Evolutionary conservation across 192 early-diverging fungal species (phyloP).

Genomic region (Coemansia biformis): DNA sequence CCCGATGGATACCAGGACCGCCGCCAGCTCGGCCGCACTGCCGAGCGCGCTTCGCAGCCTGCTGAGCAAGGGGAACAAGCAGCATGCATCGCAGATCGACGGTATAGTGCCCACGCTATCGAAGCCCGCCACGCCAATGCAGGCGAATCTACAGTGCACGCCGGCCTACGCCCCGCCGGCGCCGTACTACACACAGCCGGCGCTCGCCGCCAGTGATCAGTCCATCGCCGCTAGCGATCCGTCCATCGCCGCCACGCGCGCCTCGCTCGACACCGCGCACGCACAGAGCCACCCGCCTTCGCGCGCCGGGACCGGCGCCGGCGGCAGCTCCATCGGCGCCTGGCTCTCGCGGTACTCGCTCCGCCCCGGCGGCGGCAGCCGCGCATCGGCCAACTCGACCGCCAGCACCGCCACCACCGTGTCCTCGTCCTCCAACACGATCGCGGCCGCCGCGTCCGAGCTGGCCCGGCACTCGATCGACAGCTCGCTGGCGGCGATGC

Average conservation of each 20-base stretch:
- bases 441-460: constrained; percentile 24
- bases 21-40: constrained; percentile 22
- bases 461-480: too few species aligned
- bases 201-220: constrained; percentile 35
- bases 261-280: constrained; percentile 25
- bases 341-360: constrained; percentile 45
- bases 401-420: constrained; percentile 29
- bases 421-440: constrained; percentile 24
- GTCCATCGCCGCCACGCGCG: constrained; percentile 18
- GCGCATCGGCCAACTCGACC: constrained; percentile 34
- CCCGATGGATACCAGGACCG: constrained; percentile 40
- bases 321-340: constrained; percentile 31
- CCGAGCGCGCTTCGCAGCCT: constrained; percentile 45
- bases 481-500: constrained; percentile 37
- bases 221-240: constrained; percentile 23
- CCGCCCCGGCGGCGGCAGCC: constrained; percentile 20
- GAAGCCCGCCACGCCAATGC: constrained; percentile 33
- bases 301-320: neutral
- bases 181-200: constrained; percentile 34
- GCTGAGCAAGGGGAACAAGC: constrained; percentile 29
- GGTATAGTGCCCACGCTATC: constrained; percentile 47
- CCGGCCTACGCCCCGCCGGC: constrained; percentile 11
- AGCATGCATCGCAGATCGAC: constrained; percentile 50
- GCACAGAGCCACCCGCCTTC: too few species aligned
- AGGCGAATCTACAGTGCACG: constrained; percentile 22